A percentile compares a stretch with the other conserved stretches of the same genome.
These are phyloP conservation scores for Aspergillus niger DNA, from an alignment of 2,329 filamentous ascomycete species.

Conservation along the genomic window DNA sequence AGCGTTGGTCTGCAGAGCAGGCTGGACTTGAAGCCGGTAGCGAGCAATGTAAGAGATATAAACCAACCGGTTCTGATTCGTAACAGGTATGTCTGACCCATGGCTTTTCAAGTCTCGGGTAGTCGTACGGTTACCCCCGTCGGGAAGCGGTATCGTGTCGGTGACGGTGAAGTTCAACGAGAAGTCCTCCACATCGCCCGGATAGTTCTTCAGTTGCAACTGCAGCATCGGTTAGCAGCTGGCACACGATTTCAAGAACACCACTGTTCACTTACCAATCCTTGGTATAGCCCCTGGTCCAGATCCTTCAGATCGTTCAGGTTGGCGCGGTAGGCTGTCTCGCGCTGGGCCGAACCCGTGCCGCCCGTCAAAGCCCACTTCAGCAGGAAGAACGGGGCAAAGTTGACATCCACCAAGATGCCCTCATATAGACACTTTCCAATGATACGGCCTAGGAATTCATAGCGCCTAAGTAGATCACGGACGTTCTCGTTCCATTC, in stretches of 20 bases:
- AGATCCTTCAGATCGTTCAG: slow-evolving; percentile 92
- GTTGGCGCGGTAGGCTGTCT: slow-evolving; percentile 79
- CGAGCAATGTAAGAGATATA: slow-evolving; percentile 92
- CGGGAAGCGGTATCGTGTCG: slow-evolving; percentile 61
- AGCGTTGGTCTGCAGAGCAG: slow-evolving; percentile 76
- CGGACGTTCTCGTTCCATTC: slow-evolving; percentile 61
- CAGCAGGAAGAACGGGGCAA: slow-evolving; percentile 92
- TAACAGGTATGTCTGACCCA: slow-evolving; percentile 77
- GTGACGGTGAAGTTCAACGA: slow-evolving; percentile 86
- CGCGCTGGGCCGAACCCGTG: slow-evolving; percentile 62
- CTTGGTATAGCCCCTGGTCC: slow-evolving; percentile 87
- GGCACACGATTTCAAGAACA: neutral
- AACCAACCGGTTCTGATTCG: slow-evolving; percentile 87
- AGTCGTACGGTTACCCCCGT: slow-evolving; percentile 59
- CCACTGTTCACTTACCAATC: slow-evolving; percentile 57
- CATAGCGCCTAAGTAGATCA: slow-evolving; percentile 72
- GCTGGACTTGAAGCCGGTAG: slow-evolving; percentile 81
- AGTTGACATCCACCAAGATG: slow-evolving; percentile 88
- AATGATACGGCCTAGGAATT: slow-evolving; percentile 89
- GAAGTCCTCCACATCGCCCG: slow-evolving; percentile 77
- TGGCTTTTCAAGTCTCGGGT: slow-evolving; percentile 75
- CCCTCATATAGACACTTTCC: slow-evolving; percentile 98
- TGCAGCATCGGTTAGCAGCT: slow-evolving; percentile 21
- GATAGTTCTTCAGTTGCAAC: slow-evolving; percentile 77
- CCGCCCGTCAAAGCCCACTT: slow-evolving; percentile 86